Conservation (phyloP, 2,329 filamentous ascomycete species). For the Amauroascus niger region DNA sequence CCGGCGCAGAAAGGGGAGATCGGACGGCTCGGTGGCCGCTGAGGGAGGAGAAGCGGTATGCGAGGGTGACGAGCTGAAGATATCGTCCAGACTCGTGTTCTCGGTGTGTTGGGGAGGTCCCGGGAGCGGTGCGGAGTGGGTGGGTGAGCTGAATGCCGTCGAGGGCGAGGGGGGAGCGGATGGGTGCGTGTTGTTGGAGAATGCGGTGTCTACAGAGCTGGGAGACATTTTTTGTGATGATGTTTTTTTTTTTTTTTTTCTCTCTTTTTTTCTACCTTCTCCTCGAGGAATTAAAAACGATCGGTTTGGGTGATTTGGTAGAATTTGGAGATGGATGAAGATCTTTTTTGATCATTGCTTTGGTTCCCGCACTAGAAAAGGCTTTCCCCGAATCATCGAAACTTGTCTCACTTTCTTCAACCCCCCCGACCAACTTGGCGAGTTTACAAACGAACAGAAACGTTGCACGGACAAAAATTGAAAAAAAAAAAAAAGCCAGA, state of each 20-base stretch:
- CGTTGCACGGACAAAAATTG: too few relatives aligned
- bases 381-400: too few relatives aligned
- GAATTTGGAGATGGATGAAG: too few relatives aligned
- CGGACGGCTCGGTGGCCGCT: constrained; percentile 42
- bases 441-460: too few relatives aligned
- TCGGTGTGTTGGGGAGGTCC: neutral
- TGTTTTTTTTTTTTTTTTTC: neutral
- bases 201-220: constrained; percentile 1
- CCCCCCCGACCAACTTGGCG: too few relatives aligned
- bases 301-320: too few relatives aligned
- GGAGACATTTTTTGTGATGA: neutral
- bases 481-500: too few relatives aligned
- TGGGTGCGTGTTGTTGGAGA: neutral
- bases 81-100: constrained; percentile 27
- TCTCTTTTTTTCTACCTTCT: too few relatives aligned
- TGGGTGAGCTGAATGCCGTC: neutral
- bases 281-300: too few relatives aligned
- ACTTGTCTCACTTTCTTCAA: too few relatives aligned
- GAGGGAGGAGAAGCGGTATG: neutral
- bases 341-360: too few relatives aligned
- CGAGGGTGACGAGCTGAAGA: constrained; percentile 34
- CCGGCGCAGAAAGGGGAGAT: constrained; percentile 62
- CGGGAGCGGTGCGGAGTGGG: neutral
- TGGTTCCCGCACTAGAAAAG: too few relatives aligned
- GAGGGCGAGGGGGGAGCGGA: constrained; percentile 3